Percentiles rank a stretch among this genome's conserved stretches.
Conservation (phyloP, 768 basidiomycete genomes). For the Lactarius akahatsu region DNA sequence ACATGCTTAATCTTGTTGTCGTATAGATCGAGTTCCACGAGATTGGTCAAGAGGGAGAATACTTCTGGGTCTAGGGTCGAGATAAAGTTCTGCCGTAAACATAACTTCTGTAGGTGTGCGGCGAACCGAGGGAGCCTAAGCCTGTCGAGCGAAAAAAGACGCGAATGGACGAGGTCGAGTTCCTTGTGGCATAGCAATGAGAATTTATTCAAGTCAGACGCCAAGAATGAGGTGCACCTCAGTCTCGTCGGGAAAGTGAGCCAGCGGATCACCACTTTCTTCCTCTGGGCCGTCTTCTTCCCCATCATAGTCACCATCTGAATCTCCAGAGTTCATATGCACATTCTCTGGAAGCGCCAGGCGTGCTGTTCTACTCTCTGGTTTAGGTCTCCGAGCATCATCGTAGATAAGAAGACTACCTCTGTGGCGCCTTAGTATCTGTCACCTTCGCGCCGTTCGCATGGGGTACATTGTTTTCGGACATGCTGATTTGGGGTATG, state of each 20-base stretch:
- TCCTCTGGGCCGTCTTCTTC: constrained; percentile 37
- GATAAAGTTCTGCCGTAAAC: constrained; percentile 85
- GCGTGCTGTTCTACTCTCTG: constrained; percentile 25
- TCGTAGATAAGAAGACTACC: constrained; percentile 7
- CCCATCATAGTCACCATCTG: constrained; percentile 55
- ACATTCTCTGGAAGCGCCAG: constrained; percentile 22
- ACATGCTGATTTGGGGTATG: constrained; percentile 16
- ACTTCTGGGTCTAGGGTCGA: constrained; percentile 67
- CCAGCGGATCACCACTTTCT: constrained; percentile 57
- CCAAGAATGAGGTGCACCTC: constrained; percentile 51
- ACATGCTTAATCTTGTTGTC: constrained; percentile 88
- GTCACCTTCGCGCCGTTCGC: neutral
- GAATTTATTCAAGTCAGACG: neutral
- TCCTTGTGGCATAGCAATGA: constrained; percentile 52
- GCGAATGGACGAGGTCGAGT: constrained; percentile 79
- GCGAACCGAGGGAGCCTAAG: constrained; percentile 78
- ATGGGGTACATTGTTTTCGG: constrained; percentile 10
- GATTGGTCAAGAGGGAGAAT: constrained; percentile 59
- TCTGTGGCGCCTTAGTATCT: constrained; percentile 7
- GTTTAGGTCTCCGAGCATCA: neutral
- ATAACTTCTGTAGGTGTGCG: constrained; percentile 63
- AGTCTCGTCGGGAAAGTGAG: constrained; percentile 79
- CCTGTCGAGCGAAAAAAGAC: constrained; percentile 63
- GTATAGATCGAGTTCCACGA: constrained; percentile 93
- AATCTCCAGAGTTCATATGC: constrained; percentile 34